These are phyloP conservation scores for Xylariaceae sp. DNA, from an alignment of 2,329 filamentous ascomycete genomes.

Conservation along the genomic window DNA sequence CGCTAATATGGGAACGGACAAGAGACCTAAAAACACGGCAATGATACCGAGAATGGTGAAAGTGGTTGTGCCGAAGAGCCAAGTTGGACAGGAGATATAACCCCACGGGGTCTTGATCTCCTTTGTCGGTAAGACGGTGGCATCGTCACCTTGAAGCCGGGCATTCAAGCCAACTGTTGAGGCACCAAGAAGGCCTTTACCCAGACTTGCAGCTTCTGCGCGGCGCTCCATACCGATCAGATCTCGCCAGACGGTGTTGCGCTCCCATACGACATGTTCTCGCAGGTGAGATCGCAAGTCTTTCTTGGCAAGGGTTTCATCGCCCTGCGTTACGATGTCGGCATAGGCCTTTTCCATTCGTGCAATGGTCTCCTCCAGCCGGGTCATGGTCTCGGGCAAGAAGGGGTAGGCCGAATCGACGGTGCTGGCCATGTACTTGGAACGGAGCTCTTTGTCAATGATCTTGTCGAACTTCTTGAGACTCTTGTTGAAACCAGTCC, in stretches of 20 bases:
- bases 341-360: conserved; percentile 77
- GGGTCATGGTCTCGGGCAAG: conserved; percentile 62
- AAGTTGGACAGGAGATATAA: conserved; percentile 66
- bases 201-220: conserved; percentile 88
- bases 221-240: conserved; percentile 98
- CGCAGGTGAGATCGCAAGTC: conserved; percentile 86
- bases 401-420: conserved; percentile 83
- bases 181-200: conserved; percentile 73
- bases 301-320: conserved; percentile 68
- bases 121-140: conserved; percentile 55
- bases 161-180: conserved; percentile 63
- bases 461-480: conserved; percentile 99
- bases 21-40: conserved; percentile 65
- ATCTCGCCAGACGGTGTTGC: conserved; percentile 97
- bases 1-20: conserved; percentile 76
- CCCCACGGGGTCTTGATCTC: conserved; percentile 77
- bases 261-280: conserved; percentile 97
- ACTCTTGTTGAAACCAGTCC: conserved; percentile 92
- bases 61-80: conserved; percentile 79
- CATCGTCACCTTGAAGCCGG: conserved; percentile 79
- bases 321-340: conserved; percentile 74
- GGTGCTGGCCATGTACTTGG: conserved; percentile 65
- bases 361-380: conserved; percentile 64
- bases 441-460: conserved; percentile 73
- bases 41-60: conserved; percentile 68